Evolutionary conservation across 768 basidiomycete genomes (phyloP).

Genomic region (Leccinum disarticulatum): DNA sequence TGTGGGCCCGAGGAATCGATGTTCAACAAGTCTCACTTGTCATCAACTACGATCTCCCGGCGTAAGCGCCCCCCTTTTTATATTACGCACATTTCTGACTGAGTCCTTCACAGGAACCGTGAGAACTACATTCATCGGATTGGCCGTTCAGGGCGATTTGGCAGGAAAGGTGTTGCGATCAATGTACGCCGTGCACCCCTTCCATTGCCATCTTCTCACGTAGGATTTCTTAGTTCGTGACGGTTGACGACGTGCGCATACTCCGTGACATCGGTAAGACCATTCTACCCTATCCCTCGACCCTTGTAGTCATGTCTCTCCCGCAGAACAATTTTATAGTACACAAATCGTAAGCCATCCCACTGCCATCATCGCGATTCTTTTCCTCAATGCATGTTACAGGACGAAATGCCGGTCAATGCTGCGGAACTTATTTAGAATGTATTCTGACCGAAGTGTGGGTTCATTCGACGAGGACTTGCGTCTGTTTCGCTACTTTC

Average conservation of each 20-base stretch:
- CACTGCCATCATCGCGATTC: constrained; percentile 3
- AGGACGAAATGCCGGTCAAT: constrained; percentile 99
- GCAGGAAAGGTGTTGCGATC: constrained; percentile 98
- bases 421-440: constrained; percentile 92
- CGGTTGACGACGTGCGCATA: constrained; percentile 94
- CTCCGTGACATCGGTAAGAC: constrained; percentile 91
- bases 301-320: constrained; percentile 12
- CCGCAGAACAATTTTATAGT: constrained; percentile 90
- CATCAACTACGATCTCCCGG: constrained; percentile 95
- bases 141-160: constrained; percentile 98
- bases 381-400: constrained; percentile 26
- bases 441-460: constrained; percentile 1
- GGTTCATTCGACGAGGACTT: constrained; percentile 3
- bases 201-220: constrained; percentile 16
- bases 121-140: constrained; percentile 99
- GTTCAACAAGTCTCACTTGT: constrained; percentile 97
- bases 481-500: constrained; percentile 2
- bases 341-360: constrained; percentile 74
- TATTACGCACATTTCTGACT: constrained; percentile 14
- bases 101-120: constrained; percentile 61
- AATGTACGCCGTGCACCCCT: constrained; percentile 60
- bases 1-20: constrained; percentile 98
- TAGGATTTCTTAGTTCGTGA: constrained; percentile 65
- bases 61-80: constrained; percentile 49
- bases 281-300: background rate